Evolutionary conservation across 1,284 basidiomycete species (phyloP).

Genomic region (Thelephora terrestris): DNA sequence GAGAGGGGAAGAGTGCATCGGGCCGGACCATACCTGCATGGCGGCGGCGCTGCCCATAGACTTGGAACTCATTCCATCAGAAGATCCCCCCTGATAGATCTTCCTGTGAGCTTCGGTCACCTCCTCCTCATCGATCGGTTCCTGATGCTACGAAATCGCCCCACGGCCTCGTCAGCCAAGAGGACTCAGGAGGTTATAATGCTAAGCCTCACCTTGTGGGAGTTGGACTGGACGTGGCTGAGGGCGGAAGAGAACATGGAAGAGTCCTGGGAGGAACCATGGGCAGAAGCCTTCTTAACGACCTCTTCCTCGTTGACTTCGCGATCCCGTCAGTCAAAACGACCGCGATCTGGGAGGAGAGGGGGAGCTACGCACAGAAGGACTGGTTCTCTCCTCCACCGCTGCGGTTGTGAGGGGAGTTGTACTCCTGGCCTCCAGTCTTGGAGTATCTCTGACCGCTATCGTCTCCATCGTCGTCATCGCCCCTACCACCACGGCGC

Average conservation of each 20-base stretch:
- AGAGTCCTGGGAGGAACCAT: constrained; percentile 39
- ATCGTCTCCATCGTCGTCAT: too few relatives aligned
- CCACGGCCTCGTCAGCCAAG: neutral
- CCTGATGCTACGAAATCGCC: constrained; percentile 27
- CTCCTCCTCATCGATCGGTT: constrained; percentile 57
- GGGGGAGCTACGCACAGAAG: constrained; percentile 12
- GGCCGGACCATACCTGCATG: constrained; percentile 42
- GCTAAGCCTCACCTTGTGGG: constrained; percentile 36
- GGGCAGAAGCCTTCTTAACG: constrained; percentile 35
- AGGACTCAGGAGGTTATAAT: neutral
- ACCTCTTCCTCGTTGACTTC: constrained; percentile 56
- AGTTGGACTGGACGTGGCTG: constrained; percentile 28
- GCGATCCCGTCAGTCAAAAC: neutral
- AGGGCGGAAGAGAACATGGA: constrained; percentile 44
- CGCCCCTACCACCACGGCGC: too few relatives aligned
- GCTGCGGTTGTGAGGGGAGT: constrained; percentile 34
- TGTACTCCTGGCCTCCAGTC: constrained; percentile 56
- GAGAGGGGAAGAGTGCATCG: neutral
- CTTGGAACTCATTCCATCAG: constrained; percentile 40
- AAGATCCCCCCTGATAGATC: constrained; percentile 46
- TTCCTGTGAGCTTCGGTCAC: constrained; percentile 51
- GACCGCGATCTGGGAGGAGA: constrained; percentile 26
- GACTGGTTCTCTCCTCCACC: constrained; percentile 4
- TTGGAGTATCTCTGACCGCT: constrained; percentile 16
- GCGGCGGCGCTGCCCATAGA: constrained; percentile 70